Base-by-base conservation (phyloP, 1,139 yeast genomes). In the Candida tetrigidarum region DNA sequence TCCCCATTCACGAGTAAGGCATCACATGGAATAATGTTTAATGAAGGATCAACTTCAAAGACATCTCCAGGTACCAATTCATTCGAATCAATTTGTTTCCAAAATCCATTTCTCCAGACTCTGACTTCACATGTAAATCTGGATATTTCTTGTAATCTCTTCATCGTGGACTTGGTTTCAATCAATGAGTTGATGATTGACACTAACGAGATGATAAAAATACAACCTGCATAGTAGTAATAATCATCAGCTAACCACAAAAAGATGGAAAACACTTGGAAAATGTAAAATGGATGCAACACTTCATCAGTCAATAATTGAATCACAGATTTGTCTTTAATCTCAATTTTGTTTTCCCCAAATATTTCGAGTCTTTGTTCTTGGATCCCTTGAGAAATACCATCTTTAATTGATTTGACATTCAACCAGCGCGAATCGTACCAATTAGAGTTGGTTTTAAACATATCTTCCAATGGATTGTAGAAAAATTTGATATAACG, bases 61-160 rank as follows among this genome's bases (percentile, higher is more conserved):
- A 91, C 81, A 64, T 93, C 99, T 40, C 99, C 99, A 0, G 99
- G 98, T 1, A 93, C 97, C 42, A 93, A 74, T 42, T 90, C 95
- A n/a, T 77, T 74, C 1, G 96, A 87, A 35, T 79, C 77, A 1
- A 87, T 74, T 51, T 86, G 92, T 44, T 84, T 86, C 99, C 99
- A 93, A 63, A 89, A 93, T 8, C 87, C 96, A 60, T 88, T 91
- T 61, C 99, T 81, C 79, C 95, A 83, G 1, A 89, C 97, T 58
- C 98, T 80, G 2, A 92, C 88, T 43, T 85, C 92, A 58, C 96
- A 87, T 11, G 74, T 78, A 57, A 86, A 85, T 45, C 74, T 73
- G 0, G 97, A 87, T 50, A 93, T 80, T 40, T 84, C 84, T 43
- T 87, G 80, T 54, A 95, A 74, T 50, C 96, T 75, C 40, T 69